These are phyloP conservation scores for Calonectria ilicicola DNA, from an alignment of 2,329 filamentous ascomycete species.

Conservation along the genomic window DNA sequence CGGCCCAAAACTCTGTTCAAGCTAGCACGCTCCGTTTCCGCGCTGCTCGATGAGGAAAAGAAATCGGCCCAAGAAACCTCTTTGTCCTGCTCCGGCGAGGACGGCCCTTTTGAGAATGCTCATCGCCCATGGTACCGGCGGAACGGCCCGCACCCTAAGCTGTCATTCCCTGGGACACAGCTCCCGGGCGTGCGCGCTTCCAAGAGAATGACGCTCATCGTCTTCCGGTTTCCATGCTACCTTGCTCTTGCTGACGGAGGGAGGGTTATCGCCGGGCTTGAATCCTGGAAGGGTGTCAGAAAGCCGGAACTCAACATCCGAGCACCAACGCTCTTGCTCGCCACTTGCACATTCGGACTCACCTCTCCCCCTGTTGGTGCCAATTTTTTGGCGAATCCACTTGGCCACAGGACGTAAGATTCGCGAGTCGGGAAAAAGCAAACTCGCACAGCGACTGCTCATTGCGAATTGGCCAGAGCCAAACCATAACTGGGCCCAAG, in stretches of 20 bases:
- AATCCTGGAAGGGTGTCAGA: neutral
- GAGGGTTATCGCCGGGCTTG: neutral
- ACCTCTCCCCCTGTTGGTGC: neutral
- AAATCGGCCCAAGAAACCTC: neutral
- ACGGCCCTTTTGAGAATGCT: neutral
- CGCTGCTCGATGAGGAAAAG: neutral
- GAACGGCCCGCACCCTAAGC: slow-evolving; percentile 4
- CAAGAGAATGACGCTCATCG: neutral
- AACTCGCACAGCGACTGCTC: neutral
- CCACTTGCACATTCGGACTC: neutral
- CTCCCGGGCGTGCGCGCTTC: neutral
- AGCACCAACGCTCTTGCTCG: neutral
- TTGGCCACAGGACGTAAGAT: neutral
- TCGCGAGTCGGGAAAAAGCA: neutral
- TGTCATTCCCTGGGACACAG: neutral
- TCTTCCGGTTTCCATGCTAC: neutral
- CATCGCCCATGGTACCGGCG: neutral
- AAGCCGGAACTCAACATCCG: neutral
- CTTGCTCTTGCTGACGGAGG: neutral
- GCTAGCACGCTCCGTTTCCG: neutral
- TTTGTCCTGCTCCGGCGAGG: too few relatives aligned
- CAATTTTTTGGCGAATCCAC: neutral
- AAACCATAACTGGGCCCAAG: neutral
- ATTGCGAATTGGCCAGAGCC: neutral
- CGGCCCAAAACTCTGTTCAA: neutral